Percentiles rank a stretch among this genome's conserved stretches.
phyloP scores from a whole-genome alignment of 2,329 filamentous ascomycete genomes.

The Colletotrichum musicola region DNA sequence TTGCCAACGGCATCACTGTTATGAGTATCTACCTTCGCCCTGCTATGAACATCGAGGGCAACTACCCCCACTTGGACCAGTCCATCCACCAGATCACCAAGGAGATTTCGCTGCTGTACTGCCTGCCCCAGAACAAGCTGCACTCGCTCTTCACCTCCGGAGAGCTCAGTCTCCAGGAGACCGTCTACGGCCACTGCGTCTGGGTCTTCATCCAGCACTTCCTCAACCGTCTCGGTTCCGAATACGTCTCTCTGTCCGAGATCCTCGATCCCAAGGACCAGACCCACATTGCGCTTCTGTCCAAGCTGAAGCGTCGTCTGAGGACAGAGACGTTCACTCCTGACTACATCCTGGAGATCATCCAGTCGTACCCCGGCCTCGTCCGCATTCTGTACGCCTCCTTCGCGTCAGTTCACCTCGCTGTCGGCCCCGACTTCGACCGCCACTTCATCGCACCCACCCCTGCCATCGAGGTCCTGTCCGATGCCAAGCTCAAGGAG shows the following conservation, averaged over 20 bases:
- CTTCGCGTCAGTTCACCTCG: conserved; percentile 88
- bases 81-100: conserved; percentile 99
- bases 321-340: conserved; percentile 97
- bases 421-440: conserved; percentile 64
- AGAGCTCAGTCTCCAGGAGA: conserved; percentile 91
- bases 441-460: conserved; percentile 66
- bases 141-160: conserved; percentile 89
- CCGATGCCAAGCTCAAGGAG: conserved; percentile 79
- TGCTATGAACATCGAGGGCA: conserved; percentile 67
- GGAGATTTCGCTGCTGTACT: conserved; percentile 96
- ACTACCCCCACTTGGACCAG: conserved; percentile 85
- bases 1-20: conserved; percentile 97
- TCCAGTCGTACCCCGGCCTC: conserved; percentile 88
- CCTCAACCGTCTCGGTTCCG: conserved; percentile 91
- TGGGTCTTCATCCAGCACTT: conserved; percentile 99
- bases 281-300: conserved; percentile 39
- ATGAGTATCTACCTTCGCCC: conserved; percentile 95
- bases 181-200: conserved; percentile 95
- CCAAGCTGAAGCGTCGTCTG: conserved; percentile 92
- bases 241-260: conserved; percentile 88
- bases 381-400: conserved; percentile 90
- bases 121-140: conserved; percentile 97
- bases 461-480: conserved; percentile 76
- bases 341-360: conserved; percentile 98
- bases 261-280: conserved; percentile 82